Conservation (phyloP, 2,329 filamentous ascomycete species). For the Exophiala viscosa region DNA sequence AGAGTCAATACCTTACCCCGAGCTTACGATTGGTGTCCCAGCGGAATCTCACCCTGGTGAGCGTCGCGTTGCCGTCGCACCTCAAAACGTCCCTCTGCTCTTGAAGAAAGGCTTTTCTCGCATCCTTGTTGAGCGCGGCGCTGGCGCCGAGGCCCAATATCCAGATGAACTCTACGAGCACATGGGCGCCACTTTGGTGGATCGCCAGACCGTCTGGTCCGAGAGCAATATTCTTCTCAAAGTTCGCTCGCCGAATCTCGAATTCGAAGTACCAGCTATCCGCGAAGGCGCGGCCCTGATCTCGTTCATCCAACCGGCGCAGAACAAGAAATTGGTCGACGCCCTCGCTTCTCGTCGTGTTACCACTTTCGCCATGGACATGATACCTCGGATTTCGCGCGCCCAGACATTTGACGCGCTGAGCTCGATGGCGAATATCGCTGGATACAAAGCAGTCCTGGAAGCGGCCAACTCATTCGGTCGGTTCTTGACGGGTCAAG, state of each 20-base stretch:
- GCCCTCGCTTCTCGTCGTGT: constrained; percentile 66
- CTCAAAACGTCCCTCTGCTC: constrained; percentile 74
- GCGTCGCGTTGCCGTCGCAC: constrained; percentile 78
- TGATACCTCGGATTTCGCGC: constrained; percentile 83
- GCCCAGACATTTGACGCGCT: constrained; percentile 86
- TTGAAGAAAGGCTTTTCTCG: constrained; percentile 80
- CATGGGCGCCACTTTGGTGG: constrained; percentile 73
- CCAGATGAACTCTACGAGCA: constrained; percentile 71
- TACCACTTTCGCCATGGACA: constrained; percentile 85
- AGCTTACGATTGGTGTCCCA: constrained; percentile 74
- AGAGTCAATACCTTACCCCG: constrained; percentile 56
- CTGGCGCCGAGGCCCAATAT: constrained; percentile 74
- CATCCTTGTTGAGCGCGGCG: constrained; percentile 74
- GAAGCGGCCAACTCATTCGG: constrained; percentile 89
- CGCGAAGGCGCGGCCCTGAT: constrained; percentile 70
- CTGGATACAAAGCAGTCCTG: constrained; percentile 85
- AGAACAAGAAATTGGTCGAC: constrained; percentile 73
- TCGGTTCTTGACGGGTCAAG: constrained; percentile 81
- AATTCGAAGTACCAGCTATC: constrained; percentile 65
- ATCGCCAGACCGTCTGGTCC: constrained; percentile 66
- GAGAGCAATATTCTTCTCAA: constrained; percentile 78
- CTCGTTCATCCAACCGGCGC: constrained; percentile 76
- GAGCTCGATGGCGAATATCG: constrained; percentile 90
- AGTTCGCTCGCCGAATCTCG: constrained; percentile 67
- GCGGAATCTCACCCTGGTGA: constrained; percentile 75